phyloP scores from a whole-genome alignment of 2,329 filamentous ascomycete genomes.

The Coniochaeta prunicola region DNA sequence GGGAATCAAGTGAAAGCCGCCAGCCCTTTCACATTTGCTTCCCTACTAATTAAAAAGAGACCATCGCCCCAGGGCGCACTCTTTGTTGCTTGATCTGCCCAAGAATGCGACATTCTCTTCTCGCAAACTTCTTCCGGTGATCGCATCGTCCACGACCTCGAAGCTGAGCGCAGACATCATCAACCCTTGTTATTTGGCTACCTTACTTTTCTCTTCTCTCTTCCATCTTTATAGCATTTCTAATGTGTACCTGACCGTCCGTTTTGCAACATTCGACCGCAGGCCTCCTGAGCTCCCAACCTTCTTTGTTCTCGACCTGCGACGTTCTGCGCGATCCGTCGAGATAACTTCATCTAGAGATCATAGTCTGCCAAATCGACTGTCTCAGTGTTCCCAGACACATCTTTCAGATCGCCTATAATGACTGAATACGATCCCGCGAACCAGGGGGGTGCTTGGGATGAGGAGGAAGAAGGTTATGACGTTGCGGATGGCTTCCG shows the following conservation, averaged over 20 bases:
- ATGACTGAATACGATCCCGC: conserved; percentile 19
- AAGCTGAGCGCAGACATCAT: neutral
- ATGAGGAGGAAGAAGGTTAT: conserved; percentile 44
- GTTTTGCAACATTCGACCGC: neutral
- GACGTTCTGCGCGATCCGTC: neutral
- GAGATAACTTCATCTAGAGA: neutral
- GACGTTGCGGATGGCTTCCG: conserved; percentile 49
- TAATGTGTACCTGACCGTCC: neutral
- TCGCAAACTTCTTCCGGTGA: neutral
- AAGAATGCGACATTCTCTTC: neutral
- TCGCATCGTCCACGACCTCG: neutral
- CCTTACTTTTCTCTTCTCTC: neutral
- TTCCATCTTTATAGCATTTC: neutral
- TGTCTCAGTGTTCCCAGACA: neutral
- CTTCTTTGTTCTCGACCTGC: neutral
- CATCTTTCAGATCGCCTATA: neutral
- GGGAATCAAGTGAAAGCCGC: neutral
- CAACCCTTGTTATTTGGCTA: neutral
- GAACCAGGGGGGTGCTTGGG: conserved; percentile 35
- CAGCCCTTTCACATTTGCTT: neutral
- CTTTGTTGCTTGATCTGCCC: neutral
- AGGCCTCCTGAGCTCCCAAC: neutral
- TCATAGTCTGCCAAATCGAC: neutral
- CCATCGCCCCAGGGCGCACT: neutral
- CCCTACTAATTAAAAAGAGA: neutral